Evolutionary conservation across 2,329 filamentous ascomycete genomes (phyloP).

Genomic region (Stylonectria norvegica): DNA sequence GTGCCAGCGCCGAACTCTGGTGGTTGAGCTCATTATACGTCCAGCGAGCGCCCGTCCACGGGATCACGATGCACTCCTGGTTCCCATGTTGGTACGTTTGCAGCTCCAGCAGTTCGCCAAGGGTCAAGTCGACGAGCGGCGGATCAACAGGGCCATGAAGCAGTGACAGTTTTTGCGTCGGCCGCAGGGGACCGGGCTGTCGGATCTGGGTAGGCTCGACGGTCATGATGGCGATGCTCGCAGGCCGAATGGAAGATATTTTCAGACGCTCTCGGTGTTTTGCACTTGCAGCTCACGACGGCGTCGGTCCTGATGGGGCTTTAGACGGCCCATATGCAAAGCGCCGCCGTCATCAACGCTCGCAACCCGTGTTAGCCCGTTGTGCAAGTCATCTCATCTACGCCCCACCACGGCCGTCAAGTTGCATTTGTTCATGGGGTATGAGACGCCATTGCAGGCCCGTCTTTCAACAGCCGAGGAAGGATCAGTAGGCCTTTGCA

Average conservation of each 20-base stretch:
- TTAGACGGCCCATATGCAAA: slow-evolving; percentile 6
- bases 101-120: slow-evolving; percentile 68
- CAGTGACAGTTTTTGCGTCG: slow-evolving; percentile 49
- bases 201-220: slow-evolving; percentile 26
- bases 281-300: not conserved
- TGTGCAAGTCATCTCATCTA: slow-evolving; percentile 11
- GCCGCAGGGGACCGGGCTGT: slow-evolving; percentile 27
- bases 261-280: slow-evolving; percentile 1
- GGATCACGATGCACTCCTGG: slow-evolving; percentile 67
- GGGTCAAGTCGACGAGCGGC: slow-evolving; percentile 66
- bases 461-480: slow-evolving; percentile 5
- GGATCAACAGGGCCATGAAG: slow-evolving; percentile 67
- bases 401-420: slow-evolving; percentile 20
- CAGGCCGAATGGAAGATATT: not conserved
- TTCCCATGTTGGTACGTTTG: slow-evolving; percentile 64
- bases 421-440: slow-evolving; percentile 7
- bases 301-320: not conserved
- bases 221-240: slow-evolving; percentile 25
- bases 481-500: no score
- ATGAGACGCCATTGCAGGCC: slow-evolving; percentile 4
- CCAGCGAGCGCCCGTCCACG: slow-evolving; percentile 74
- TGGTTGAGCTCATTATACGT: slow-evolving; percentile 64
- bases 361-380: slow-evolving; percentile 21
- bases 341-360: slow-evolving; percentile 9
- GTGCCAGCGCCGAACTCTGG: slow-evolving; percentile 59